Conservation (phyloP, 805 yeast species). For the Spencermartinsiella europaea region DNA sequence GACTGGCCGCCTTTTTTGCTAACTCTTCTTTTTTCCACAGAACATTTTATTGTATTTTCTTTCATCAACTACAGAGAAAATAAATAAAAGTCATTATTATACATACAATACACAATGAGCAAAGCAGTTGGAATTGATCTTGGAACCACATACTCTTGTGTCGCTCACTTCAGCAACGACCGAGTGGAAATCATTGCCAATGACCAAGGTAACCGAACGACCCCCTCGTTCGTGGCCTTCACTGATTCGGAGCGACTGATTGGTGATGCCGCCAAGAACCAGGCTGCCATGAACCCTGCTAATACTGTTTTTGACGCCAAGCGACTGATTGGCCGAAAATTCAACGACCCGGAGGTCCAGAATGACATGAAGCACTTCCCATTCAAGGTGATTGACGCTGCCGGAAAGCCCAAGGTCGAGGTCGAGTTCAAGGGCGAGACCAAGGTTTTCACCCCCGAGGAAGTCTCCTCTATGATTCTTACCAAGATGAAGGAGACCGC, state of each 20-base stretch:
- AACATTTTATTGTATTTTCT: neutral
- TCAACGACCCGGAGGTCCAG: constrained; percentile 71
- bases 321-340: constrained; percentile 86
- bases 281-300: constrained; percentile 92
- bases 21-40: neutral
- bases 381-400: constrained; percentile 59
- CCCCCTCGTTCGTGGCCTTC: constrained; percentile 95
- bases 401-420: constrained; percentile 76
- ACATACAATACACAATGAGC: constrained; percentile 35
- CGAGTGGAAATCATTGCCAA: constrained; percentile 94
- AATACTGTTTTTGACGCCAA: constrained; percentile 95
- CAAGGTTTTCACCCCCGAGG: constrained; percentile 83
- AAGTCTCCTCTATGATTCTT: constrained; percentile 85
- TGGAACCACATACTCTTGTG: constrained; percentile 98
- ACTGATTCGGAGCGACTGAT: constrained; percentile 92
- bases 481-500: constrained; percentile 90
- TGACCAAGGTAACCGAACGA: constrained; percentile 98
- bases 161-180: constrained; percentile 79
- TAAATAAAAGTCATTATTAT: neutral
- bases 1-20: neutral
- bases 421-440: constrained; percentile 70
- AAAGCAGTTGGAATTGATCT: constrained; percentile 78
- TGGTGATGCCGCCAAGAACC: constrained; percentile 98
- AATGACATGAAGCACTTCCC: constrained; percentile 81
- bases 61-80: neutral